Conservation (phyloP, 148 eudicot genomes). For the Fagopyrum tataricum region DNA sequence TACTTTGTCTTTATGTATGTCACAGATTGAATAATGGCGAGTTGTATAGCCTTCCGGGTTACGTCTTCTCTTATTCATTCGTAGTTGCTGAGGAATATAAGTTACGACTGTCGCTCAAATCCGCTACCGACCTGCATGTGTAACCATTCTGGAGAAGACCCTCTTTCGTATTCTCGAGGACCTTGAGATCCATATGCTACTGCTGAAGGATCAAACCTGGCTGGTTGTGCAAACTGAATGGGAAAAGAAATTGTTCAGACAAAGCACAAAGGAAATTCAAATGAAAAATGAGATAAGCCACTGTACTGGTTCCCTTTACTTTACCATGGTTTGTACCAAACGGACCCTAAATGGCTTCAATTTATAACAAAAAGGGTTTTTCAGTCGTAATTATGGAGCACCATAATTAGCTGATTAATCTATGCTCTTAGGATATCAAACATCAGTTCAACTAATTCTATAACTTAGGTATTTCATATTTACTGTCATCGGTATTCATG, state of each 20-base stretch:
- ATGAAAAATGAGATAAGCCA: not conserved
- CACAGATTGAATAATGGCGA: not conserved
- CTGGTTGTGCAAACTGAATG: constrained; percentile 56
- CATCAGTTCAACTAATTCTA: not conserved
- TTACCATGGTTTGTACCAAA: not conserved
- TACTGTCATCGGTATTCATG: not conserved
- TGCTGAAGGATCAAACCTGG: constrained; percentile 45
- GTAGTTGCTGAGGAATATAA: not conserved
- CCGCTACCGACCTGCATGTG: constrained; percentile 91
- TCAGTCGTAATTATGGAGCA: not conserved
- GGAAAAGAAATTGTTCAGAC: not conserved
- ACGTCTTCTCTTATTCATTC: not conserved
- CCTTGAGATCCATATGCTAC: constrained; percentile 52
- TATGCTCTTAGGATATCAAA: not conserved
- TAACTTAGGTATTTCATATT: not conserved
- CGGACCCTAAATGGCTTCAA: not conserved
- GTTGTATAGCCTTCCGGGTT: not conserved
- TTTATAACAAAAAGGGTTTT: not conserved
- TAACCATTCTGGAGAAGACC: constrained; percentile 78
- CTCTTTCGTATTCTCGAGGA: constrained; percentile 47
- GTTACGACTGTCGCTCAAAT: constrained; percentile 55
- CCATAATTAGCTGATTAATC: not conserved
- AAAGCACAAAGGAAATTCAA: not conserved
- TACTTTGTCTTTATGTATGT: not conserved
- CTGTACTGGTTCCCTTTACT: not conserved